These are phyloP conservation scores for Russula vinacea DNA, from an alignment of 768 basidiomycete species.

Conservation along the genomic window DNA sequence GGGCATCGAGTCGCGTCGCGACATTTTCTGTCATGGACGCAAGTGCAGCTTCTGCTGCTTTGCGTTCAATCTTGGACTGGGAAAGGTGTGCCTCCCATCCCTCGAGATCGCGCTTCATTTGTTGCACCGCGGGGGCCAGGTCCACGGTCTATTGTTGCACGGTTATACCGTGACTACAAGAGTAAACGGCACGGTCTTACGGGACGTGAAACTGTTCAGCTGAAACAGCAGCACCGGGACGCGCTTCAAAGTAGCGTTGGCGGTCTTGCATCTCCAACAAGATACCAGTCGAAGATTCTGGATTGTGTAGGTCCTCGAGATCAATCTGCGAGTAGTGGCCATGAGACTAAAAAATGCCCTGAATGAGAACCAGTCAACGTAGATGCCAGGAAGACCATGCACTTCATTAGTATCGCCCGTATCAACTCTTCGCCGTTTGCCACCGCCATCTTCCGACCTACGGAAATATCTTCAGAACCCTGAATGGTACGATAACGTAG, in stretches of 20 bases:
- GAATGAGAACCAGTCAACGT: not conserved
- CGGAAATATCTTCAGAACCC: conserved; percentile 12
- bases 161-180: conserved; percentile 9
- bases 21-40: conserved; percentile 78
- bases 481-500: conserved; percentile 17
- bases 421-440: conserved; percentile 58
- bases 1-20: conserved; percentile 62
- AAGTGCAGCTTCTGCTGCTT: conserved; percentile 65
- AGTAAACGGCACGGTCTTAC: conserved; percentile 29
- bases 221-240: conserved; percentile 33
- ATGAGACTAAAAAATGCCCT: conserved; percentile 29
- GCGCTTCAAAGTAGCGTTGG: conserved; percentile 77
- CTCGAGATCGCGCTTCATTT: conserved; percentile 46
- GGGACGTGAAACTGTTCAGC: conserved; percentile 29
- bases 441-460: conserved; percentile 49
- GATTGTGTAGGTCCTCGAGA: conserved; percentile 78
- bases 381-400: conserved; percentile 20
- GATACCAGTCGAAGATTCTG: conserved; percentile 63
- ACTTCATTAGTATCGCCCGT: conserved; percentile 45
- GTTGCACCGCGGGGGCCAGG: conserved; percentile 46
- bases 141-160: conserved; percentile 44
- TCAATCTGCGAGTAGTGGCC: conserved; percentile 60
- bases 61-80: conserved; percentile 67
- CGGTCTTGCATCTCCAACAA: conserved; percentile 84
- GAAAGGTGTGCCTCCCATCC: conserved; percentile 58